Percentiles rank a stretch among this genome's conserved stretches.
phyloP scores from a whole-genome alignment of 371 early-diverging fungal species.

The Zancudomyces culisetae region DNA sequence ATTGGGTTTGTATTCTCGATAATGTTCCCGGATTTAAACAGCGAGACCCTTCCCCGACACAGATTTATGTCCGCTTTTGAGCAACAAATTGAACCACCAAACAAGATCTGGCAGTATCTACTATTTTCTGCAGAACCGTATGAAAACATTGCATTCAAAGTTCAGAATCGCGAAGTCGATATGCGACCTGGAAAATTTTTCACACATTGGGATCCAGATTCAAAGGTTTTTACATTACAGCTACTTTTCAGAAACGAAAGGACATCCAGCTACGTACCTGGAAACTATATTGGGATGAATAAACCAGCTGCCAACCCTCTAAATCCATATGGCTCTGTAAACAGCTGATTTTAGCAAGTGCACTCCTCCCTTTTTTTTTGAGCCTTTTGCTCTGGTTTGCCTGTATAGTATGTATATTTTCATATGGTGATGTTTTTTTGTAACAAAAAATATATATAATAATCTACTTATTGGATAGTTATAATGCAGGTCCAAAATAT shows the following conservation, averaged over 20 bases:
- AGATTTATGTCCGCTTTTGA: slow-evolving; percentile 97
- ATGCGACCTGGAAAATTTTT: slow-evolving; percentile 51
- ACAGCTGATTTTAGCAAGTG: too few species aligned
- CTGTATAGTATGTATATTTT: too few species aligned
- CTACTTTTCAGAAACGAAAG: slow-evolving; percentile 53
- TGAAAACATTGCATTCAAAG: slow-evolving; percentile 86
- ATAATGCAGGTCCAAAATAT: too few species aligned
- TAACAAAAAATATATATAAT: too few species aligned
- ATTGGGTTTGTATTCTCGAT: slow-evolving; percentile 85
- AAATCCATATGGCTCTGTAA: too few species aligned
- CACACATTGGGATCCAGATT: slow-evolving; percentile 87
- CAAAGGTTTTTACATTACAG: slow-evolving; percentile 72
- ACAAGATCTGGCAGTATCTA: slow-evolving; percentile 77
- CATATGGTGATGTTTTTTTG: too few species aligned
- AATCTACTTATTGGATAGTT: too few species aligned
- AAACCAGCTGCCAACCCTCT: neutral
- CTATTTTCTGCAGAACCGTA: slow-evolving; percentile 94
- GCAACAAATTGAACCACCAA: slow-evolving; percentile 79
- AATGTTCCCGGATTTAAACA: slow-evolving; percentile 75
- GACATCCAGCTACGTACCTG: neutral
- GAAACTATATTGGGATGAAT: neutral
- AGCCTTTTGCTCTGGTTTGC: too few species aligned
- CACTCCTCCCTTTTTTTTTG: too few species aligned
- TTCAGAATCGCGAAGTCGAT: slow-evolving; percentile 84
- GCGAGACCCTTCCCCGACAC: slow-evolving; percentile 59